Base-by-base conservation (phyloP, 2,329 filamentous ascomycete species). In the Botrytis squamosa region DNA sequence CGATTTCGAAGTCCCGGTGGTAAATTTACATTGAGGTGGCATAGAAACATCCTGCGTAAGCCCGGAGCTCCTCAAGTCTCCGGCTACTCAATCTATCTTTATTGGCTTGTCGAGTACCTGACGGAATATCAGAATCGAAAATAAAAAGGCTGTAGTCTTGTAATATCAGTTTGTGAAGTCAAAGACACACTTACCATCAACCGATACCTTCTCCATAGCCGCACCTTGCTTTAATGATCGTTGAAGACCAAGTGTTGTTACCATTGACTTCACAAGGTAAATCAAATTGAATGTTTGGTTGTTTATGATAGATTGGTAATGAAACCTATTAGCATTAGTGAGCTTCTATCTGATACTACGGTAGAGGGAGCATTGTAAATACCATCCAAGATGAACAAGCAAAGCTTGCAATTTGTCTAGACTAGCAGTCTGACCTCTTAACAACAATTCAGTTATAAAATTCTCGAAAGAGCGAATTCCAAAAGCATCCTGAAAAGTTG, bases 341-440 rank as follows among this genome's bases (percentile, higher is more conserved):
- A 67, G 22, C 1, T 2, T 0, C 8, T 8, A 67, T 49, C 18
- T 29, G 22, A 36, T 14, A 5, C 9, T 10, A 38, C 38, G 2
- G 16, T 44, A 20, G 3, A 73, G 20, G 5, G 1, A 64, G 55
- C 14, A 18, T 29, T 25, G 0, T 4, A 29, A 73, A 62, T 36
- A 79, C 79, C 78, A 80, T 25, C 77, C 75, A 70, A 80, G 73
- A 52, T 79, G 74, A 22, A 80, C 75, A 59, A 80, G 75, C 74
- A 79, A 71, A 14, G 76, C 79, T 72, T 80, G 78, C 22, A 80
- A 76, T 12, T 80, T 70, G 52, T 80, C 79, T 66, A 80, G 60
- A 70, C 75, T 77, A 71, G 78, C 79, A 18, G 60, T 25, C 60
- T 80, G 78, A 14, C 74, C 74, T 29, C 73, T 66, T 16, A 76